Conservation (phyloP, 1,139 yeast genomes). For the Williopsis jadinii region DNA sequence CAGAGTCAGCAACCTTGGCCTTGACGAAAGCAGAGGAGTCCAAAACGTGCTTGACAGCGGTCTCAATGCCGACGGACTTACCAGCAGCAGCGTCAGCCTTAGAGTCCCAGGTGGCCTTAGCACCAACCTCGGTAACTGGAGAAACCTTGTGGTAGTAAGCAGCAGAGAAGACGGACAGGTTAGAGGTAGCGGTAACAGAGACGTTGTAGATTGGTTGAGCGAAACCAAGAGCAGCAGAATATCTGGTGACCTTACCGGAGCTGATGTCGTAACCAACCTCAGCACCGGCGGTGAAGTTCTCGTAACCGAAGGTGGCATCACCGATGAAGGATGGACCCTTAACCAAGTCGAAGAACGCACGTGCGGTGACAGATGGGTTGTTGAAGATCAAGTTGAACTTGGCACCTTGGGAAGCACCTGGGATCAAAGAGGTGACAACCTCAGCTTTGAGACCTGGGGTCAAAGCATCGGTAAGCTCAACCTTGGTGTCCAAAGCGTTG, state of each 20-base stretch:
- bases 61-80: constrained; percentile 74
- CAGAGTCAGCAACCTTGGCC: constrained; percentile 97
- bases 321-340: constrained; percentile 96
- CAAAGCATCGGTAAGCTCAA: constrained; percentile 86
- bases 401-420: constrained; percentile 84
- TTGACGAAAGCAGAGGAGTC: constrained; percentile 85
- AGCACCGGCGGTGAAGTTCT: constrained; percentile 95
- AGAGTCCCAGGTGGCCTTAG: constrained; percentile 95
- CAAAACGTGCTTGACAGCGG: constrained; percentile 90
- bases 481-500: constrained; percentile 86
- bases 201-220: constrained; percentile 82
- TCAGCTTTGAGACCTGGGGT: constrained; percentile 96
- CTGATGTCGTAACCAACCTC: constrained; percentile 95
- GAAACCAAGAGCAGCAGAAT: constrained; percentile 94
- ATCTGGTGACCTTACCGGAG: constrained; percentile 87
- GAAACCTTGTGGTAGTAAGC: constrained; percentile 96
- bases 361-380: constrained; percentile 90
- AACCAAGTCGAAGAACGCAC: constrained; percentile 90
- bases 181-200: constrained; percentile 83
- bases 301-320: constrained; percentile 91
- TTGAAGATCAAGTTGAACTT: constrained; percentile 87
- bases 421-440: constrained; percentile 80
- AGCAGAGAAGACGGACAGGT: constrained; percentile 87
- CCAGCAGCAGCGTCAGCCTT: constrained; percentile 55
- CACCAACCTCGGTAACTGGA: constrained; percentile 92